Base-by-base conservation (phyloP, 306 rosid species). In the Prunus campanulata region DNA sequence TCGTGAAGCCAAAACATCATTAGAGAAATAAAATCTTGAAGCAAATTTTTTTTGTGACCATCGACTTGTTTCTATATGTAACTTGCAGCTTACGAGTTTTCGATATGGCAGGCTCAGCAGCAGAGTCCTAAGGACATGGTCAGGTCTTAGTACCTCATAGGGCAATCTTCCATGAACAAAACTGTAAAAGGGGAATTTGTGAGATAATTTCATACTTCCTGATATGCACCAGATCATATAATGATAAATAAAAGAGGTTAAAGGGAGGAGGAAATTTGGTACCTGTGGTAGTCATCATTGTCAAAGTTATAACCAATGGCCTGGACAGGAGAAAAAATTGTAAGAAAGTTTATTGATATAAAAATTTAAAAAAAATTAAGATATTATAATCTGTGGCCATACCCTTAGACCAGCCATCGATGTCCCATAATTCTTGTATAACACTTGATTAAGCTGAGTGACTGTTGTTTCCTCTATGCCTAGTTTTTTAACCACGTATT, bases 101-200 rank as follows among this genome's bases (percentile, higher is more conserved):
- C 72, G 30, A 10, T 61, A 32, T 14, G 79, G 79, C 35, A 65
- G 49, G 64, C 63, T 63, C 27, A 65, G 69, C 46, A 74, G 12
- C 5, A 74, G 70, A 44, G 56, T 24, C 50, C 70, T 74, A 32
- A 74, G 29, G 27, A 74, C 68, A 24, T 46, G 77, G 39, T 74
- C 70, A 22, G 68, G 69, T 74, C 49, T 61, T 46, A 74, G 68
- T 32, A 19, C 50, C 22, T 65, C 72, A 42, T 75, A 75, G 39
- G 79, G 79, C 42, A 75, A 20, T 75, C 79, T 65, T 50, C 79
- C 72, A 51, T 75, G 72, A 66, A 75, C 79, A 65, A n/a, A 75
- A 50, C 78, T 74, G 78, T 62, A 47, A 61, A 16, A 46, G 18
- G 11, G 5, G 27, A 25, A 47, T 16, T 11, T 5, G 49, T 72